These are phyloP conservation scores for Morella rubra DNA, from an alignment of 306 rosid genomes.

Conservation along the genomic window DNA sequence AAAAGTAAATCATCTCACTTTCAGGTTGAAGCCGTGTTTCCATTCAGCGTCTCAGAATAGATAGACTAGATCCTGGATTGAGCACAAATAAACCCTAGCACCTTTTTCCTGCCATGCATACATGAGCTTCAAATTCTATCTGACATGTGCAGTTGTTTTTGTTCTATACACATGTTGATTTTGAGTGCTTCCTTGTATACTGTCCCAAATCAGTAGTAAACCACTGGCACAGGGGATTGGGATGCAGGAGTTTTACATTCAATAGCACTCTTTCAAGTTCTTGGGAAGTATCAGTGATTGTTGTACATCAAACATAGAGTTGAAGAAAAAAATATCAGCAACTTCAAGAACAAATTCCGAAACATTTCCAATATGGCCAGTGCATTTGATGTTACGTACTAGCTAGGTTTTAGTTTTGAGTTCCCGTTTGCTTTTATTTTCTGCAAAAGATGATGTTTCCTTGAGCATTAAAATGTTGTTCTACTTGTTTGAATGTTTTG, in stretches of 20 bases:
- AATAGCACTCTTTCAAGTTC: background rate
- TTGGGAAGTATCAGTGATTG: background rate
- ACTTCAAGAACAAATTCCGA: background rate
- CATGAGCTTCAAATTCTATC: background rate
- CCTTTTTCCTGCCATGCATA: background rate
- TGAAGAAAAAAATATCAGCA: background rate
- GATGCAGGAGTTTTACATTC: background rate
- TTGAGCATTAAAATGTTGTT: background rate
- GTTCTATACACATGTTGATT: background rate
- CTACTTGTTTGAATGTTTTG: background rate
- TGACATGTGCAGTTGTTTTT: background rate
- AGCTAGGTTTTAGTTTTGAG: background rate
- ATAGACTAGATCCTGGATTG: background rate
- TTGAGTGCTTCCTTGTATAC: background rate
- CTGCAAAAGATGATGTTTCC: background rate
- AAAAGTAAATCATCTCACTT: background rate
- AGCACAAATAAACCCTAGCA: background rate
- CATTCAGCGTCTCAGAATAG: background rate
- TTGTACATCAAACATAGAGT: background rate
- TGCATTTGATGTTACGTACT: background rate
- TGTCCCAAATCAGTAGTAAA: background rate
- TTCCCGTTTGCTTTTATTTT: background rate
- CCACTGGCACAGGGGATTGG: background rate
- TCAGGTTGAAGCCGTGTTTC: background rate
- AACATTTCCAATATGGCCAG: background rate